Evolutionary conservation across 495 filamentous ascomycete genomes (phyloP).

Genomic region (Thozetella sp.): DNA sequence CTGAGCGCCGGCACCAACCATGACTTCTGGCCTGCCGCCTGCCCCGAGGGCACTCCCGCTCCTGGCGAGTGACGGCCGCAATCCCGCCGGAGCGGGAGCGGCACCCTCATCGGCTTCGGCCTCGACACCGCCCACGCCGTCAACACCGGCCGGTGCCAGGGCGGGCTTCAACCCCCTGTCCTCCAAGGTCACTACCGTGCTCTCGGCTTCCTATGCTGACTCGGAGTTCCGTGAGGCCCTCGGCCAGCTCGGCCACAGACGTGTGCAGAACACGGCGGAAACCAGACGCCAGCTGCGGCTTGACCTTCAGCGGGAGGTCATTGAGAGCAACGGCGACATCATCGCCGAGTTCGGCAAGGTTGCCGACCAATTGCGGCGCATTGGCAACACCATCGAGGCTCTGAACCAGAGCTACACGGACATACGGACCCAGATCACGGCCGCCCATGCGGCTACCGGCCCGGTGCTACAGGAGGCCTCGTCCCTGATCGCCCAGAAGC

Average conservation of each 20-base stretch:
- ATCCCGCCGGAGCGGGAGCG: background rate
- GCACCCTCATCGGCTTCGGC: conserved; percentile 6
- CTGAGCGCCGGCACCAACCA: background rate
- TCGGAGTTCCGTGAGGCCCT: conserved; percentile 89
- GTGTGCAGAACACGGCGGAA: conserved; percentile 75
- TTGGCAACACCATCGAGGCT: conserved; percentile 74
- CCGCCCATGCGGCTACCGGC: conserved; percentile 73
- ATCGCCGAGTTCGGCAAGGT: conserved; percentile 89
- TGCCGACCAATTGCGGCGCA: conserved; percentile 88
- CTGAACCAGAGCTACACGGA: conserved; percentile 82
- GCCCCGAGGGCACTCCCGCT: background rate
- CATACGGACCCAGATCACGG: conserved; percentile 75
- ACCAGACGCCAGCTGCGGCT: conserved; percentile 78
- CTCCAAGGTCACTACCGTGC: conserved; percentile 75
- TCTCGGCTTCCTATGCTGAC: conserved; percentile 92
- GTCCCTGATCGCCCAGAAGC: conserved; percentile 71
- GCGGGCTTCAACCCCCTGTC: conserved; percentile 26
- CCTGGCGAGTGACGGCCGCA: background rate
- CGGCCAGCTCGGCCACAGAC: conserved; percentile 70
- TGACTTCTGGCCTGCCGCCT: background rate
- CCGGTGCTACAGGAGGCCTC: conserved; percentile 80
- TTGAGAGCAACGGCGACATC: conserved; percentile 90
- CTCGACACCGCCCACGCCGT: conserved; percentile 10
- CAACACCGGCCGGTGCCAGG: conserved; percentile 5
- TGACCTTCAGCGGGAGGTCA: conserved; percentile 89